phyloP scores from a whole-genome alignment of 2,329 filamentous ascomycete genomes.

The Fusarium bulbicola region DNA sequence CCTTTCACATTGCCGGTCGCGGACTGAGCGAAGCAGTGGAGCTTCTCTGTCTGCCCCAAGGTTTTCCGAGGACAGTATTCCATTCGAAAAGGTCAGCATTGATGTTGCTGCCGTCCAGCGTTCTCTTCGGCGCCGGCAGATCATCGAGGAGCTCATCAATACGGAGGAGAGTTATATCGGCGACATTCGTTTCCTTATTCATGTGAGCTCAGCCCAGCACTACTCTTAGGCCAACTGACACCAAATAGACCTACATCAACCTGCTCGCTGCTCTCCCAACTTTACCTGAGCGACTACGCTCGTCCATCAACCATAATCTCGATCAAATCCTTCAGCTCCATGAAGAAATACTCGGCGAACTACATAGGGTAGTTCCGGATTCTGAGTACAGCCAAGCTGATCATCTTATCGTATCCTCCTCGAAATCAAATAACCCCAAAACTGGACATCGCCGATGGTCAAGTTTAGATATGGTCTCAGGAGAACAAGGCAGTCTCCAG shows the following conservation, averaged over 20 bases:
- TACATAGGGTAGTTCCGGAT: conserved; percentile 76
- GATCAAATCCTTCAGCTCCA: conserved; percentile 85
- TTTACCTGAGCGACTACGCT: conserved; percentile 69
- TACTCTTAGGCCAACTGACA: conserved; percentile 29
- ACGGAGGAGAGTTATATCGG: conserved; percentile 91
- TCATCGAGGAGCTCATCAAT: conserved; percentile 84
- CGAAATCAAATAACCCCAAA: conserved; percentile 20
- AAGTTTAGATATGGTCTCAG: conserved; percentile 58
- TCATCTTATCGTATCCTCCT: conserved; percentile 2
- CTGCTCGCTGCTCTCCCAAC: conserved; percentile 77
- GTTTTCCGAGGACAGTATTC: conserved; percentile 71
- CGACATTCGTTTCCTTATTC: conserved; percentile 85
- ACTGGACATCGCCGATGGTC: conserved; percentile 56
- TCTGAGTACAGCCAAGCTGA: conserved; percentile 66
- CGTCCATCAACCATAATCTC: conserved; percentile 81
- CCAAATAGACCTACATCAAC: conserved; percentile 73
- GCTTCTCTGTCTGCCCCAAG: conserved; percentile 68
- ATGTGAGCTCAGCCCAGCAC: conserved; percentile 63
- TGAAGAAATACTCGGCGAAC: conserved; percentile 78
- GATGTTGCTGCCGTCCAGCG: conserved; percentile 78
- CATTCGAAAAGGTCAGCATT: conserved; percentile 62
- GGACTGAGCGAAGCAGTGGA: conserved; percentile 69
- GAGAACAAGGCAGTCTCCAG: conserved; percentile 49
- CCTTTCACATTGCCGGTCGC: conserved; percentile 63
- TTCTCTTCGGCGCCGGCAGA: conserved; percentile 77